These are phyloP conservation scores for Sicyos edulis DNA, from an alignment of 306 rosid genomes.

Conservation along the genomic window DNA sequence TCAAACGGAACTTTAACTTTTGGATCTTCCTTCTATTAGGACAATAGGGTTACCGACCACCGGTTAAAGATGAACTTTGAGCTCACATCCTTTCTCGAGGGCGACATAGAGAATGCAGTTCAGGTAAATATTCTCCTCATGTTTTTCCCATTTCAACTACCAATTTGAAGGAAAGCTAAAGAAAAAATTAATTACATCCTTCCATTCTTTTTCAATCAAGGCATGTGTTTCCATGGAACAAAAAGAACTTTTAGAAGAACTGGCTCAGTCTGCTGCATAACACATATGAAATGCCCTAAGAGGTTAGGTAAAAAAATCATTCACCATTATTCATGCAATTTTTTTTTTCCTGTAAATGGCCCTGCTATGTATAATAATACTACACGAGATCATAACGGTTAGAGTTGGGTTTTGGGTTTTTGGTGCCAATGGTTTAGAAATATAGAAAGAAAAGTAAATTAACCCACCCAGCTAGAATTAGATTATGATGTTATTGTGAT, in stretches of 20 bases:
- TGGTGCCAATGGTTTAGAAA: neutral
- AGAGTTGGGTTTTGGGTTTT: neutral
- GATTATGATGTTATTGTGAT: neutral
- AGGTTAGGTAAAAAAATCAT: neutral
- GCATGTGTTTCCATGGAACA: slow-evolving; percentile 71
- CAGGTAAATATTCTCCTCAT: slow-evolving; percentile 45
- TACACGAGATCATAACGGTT: neutral
- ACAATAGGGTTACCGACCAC: slow-evolving; percentile 91
- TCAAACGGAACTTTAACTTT: too few relatives aligned
- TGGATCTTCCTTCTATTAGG: slow-evolving; percentile 32
- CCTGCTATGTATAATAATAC: neutral
- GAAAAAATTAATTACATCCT: too few relatives aligned
- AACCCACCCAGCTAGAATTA: neutral
- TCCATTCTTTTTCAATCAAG: slow-evolving; percentile 39
- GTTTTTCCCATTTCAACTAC: neutral
- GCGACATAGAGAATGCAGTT: slow-evolving; percentile 76
- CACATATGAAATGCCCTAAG: too few relatives aligned
- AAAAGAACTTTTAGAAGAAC: slow-evolving; percentile 90
- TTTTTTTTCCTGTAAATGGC: neutral
- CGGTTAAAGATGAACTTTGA: slow-evolving; percentile 78
- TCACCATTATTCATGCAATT: neutral
- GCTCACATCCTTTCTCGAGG: slow-evolving; percentile 82
- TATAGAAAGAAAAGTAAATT: neutral
- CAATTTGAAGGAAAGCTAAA: neutral
- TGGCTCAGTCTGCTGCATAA: slow-evolving; percentile 48